Evolutionary conservation across 352 stramenopile genomes (phyloP), one percentile per base, ranked within the genome.

Genomic region (Phytophthora chlamydospora): DNA sequence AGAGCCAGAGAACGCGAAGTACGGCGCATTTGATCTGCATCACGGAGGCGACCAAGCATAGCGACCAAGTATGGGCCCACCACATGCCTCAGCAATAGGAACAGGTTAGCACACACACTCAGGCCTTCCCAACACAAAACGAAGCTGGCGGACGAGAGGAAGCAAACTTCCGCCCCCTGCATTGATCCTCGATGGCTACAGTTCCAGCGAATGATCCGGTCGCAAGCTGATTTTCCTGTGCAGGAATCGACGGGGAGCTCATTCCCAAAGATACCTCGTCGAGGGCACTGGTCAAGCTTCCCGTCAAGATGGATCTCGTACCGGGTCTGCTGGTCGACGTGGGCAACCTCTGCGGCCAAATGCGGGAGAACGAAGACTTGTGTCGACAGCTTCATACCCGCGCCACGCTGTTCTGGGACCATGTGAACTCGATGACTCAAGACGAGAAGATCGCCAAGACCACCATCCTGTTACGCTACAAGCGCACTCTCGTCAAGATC

Each of bases 381-480:
- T 71, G 62, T 41, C 47, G 33, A 1, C 16, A 42, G 13, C 48
- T 71, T 8, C 39, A 53, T 4, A 17, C 41, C 16, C 50, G 56
- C 19, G 41, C 52, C 32, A 27, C 58, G 43, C 57, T 68, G 17
- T 40, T 79, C 16, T 61, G 34, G 43, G 53, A 69, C 21, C 62
- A 76, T 29, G 44, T 79, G n/a, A 46, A 62, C 11, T 60, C 63
- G 43, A 71, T 79, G 49, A 6, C 50, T 33, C 40, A 62, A 17
- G 55, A 61, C 16, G 42, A 70, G 36, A 64, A 65, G 43, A 24
- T 71, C 21, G 59, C 54, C 17, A 45, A 71, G 9, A 61, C 57
- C 29, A 48, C 44, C 8, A 39, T 74, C 24, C 45, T 74, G 32
- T 48, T 62, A 16, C 61, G 54, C 44, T 74, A 59, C 55, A 32